Conservation (phyloP, 148 eudicot species). For the Fagopyrum tataricum region DNA sequence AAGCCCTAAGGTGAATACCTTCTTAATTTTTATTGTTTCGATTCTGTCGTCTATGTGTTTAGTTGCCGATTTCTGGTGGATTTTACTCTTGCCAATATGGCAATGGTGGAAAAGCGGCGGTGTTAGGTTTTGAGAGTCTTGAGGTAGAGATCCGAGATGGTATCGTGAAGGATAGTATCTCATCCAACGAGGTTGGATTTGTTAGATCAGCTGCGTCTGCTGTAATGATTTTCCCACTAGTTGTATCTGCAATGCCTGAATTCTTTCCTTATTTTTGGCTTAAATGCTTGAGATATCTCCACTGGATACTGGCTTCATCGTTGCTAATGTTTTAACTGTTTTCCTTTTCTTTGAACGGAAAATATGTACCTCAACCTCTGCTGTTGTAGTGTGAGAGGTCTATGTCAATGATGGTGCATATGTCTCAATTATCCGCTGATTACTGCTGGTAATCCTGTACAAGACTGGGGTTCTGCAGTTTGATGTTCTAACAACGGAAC, state of each 20-base stretch:
- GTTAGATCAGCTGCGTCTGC: background rate
- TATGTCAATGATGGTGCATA: background rate
- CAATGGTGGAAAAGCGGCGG: background rate
- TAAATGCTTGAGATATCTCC: background rate
- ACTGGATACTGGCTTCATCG: background rate
- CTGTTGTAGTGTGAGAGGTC: background rate
- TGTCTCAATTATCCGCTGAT: background rate
- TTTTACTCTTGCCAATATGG: background rate
- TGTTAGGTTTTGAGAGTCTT: background rate
- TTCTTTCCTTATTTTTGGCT: background rate
- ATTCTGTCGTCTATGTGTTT: background rate
- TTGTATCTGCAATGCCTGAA: slow-evolving; percentile 4
- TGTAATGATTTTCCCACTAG: background rate
- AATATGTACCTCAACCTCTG: background rate
- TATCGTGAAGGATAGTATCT: background rate
- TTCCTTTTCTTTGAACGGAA: background rate
- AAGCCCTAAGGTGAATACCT: background rate
- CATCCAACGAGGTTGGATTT: background rate
- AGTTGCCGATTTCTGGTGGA: background rate
- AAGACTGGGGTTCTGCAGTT: too few relatives aligned
- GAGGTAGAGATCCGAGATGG: background rate
- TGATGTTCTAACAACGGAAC: too few relatives aligned
- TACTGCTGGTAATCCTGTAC: background rate
- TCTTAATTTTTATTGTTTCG: background rate
- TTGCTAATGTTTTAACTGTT: background rate